These are phyloP conservation scores for Chlorella sp. DNA, from an alignment of 139 green algal genomes.

Conservation along the genomic window DNA sequence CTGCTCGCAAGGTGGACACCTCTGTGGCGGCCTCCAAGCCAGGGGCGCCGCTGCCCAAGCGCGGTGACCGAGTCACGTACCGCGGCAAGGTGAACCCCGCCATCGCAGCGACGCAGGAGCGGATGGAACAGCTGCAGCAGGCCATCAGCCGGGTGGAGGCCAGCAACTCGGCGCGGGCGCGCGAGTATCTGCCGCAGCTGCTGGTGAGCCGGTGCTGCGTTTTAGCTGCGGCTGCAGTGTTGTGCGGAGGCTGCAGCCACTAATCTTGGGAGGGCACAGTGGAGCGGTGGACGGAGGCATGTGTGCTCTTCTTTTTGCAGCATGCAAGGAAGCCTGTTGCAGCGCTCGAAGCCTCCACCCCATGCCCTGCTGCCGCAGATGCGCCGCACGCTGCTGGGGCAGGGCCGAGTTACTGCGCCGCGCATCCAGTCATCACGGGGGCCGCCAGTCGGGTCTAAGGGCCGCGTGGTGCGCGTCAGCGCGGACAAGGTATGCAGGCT, in stretches of 20 bases:
- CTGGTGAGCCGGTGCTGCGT: slow-evolving; percentile 10
- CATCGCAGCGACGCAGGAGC: neutral
- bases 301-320: too few relatives aligned
- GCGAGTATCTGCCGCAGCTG: slow-evolving; percentile 35
- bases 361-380: too few relatives aligned
- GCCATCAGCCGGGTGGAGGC: slow-evolving; percentile 22
- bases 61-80: slow-evolving; percentile 16
- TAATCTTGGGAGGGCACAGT: too few relatives aligned
- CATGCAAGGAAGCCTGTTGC: too few relatives aligned
- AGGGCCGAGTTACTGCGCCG: neutral
- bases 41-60: neutral
- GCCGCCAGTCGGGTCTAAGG: slow-evolving; percentile 31
- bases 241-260: too few relatives aligned
- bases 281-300: too few relatives aligned
- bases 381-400: slow-evolving; percentile 16
- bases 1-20: neutral
- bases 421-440: neutral
- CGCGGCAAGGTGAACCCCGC: slow-evolving; percentile 6
- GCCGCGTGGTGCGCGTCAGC: slow-evolving; percentile 2
- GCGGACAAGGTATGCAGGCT: neutral
- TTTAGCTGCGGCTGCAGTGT: too few relatives aligned
- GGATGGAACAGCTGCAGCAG: slow-evolving; percentile 25
- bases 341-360: too few relatives aligned
- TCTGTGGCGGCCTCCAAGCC: neutral
- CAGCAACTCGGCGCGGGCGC: neutral